Base-by-base conservation (phyloP, 768 basidiomycete genomes). In the Pleurotus platypus region DNA sequence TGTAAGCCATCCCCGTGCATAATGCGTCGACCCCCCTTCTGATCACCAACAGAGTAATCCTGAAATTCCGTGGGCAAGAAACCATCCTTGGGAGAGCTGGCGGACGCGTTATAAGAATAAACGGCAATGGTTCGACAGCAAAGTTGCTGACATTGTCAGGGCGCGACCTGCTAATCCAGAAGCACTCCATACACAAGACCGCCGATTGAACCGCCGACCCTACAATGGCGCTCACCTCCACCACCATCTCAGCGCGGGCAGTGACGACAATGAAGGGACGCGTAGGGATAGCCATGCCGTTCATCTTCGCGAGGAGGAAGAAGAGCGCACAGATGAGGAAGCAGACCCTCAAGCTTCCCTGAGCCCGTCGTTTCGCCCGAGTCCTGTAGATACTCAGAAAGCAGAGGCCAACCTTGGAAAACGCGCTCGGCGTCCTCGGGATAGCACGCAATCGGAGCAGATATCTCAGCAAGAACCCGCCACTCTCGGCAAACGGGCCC, bases 1-100 rank as follows among this genome's bases (percentile, higher is more conserved):
- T 18, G 9, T 42, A 1, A 58, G 61, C 30, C 70, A 63, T 38
- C 16, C 12, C 30, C 18, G 22, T 42, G 40, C 8, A 22, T 45
- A n/a, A 51, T 40, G 2, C 22, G 12, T 18, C 26, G 13, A 13
- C 45, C 45, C 26, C 24, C 24, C 45, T 27, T 39, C 12, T 24
- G 54, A 39, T n/a, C 58, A 70, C 68, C 61, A 58, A 6, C 46
- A 60, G 1, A 51, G 57, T 16, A 58, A 64, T 15, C 68, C 68
- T 7, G 49, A 64, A 1, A 61, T 64, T 18, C 73, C 38, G 0
- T 84, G 81, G 81, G 74, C 63, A 4, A 56, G 22, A 0, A 67
- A 74, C 6, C 82, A 84, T 64, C 63, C 78, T 4, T 69, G 69
- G 61, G 64, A 75, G 55, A 78, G 81, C 20, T 82, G 81, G 80